Evolutionary conservation across 2,329 filamentous ascomycete genomes (phyloP), one percentile per base, ranked within the genome.

Genomic region (Cordyceps javanica): DNA sequence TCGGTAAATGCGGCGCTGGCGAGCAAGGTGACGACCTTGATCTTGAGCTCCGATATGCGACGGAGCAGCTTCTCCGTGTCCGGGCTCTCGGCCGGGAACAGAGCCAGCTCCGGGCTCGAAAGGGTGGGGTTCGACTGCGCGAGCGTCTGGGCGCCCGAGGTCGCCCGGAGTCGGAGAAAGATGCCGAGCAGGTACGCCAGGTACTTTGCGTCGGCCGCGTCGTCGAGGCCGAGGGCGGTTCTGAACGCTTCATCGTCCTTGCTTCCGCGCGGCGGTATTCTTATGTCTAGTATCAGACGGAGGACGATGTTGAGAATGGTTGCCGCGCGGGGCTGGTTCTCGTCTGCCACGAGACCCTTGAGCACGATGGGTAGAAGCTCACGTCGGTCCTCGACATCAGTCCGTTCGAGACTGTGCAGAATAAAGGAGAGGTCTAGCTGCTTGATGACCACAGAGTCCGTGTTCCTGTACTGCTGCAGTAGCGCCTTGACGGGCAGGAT

Each of bases 391-490:
- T 78, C 67, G 13, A 75, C 70, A 32, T 76, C 70, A 23, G 82
- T 69, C 3, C 80, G 76, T 42, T 75, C 70, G 28, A 83, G 66
- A 42, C 93, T 94, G 68, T 96, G 90, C 67, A 95, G 90, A 38
- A 97, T 88, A 68, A 96, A 96, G 19, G 89, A 80, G 41, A 97
- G 76, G 72, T 97, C 92, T 64, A 97, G 89, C 68, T 96, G 90
- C 62, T 90, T 87, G 62, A 99, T 84, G 38, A 97, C 78, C 1
- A 86, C 77, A 13, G 86, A 87, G 39, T 85, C 78, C 38, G 83
- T 84, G 23, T 89, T 67, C 71, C 95, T 96, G 78, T 96, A 97
- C 70, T 97, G 94, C 64, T 91, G 87, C 56, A 97, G 72, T 19
- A 99, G 79, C 16, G 86, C 84, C n/a, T 84, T 82, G 13, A 97